These are phyloP conservation scores for Colletotrichum godetiae DNA, from an alignment of 2,329 filamentous ascomycete species.

Conservation along the genomic window DNA sequence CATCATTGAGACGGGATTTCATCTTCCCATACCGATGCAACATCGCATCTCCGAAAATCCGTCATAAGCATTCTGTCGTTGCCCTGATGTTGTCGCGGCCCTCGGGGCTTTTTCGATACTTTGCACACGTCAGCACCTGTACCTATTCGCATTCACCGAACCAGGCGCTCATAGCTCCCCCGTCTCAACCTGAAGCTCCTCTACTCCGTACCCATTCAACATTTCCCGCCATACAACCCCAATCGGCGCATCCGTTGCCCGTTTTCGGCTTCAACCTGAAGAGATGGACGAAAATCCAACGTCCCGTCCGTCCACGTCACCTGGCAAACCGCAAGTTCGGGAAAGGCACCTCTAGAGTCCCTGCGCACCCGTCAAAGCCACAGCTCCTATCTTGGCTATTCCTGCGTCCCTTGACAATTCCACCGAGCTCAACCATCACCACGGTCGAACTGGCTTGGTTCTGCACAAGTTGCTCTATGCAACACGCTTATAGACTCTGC, in stretches of 20 bases:
- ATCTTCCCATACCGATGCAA: neutral
- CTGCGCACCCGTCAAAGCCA: constrained; percentile 23
- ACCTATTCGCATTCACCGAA: too few species aligned
- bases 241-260: constrained; percentile 5
- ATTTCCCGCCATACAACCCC: neutral
- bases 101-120: neutral
- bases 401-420: neutral
- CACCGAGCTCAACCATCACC: constrained; percentile 1
- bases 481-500: neutral
- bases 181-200: too few species aligned
- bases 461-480: constrained; percentile 21
- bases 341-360: constrained; percentile 1
- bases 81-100: neutral
- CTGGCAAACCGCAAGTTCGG: neutral
- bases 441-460: constrained; percentile 2
- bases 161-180: too few species aligned
- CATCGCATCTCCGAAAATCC: neutral
- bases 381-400: neutral
- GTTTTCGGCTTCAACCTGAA: neutral
- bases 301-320: constrained; percentile 17
- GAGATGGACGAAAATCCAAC: neutral
- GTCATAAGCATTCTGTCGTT: neutral
- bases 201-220: too few species aligned
- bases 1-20: neutral
- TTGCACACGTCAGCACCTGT: neutral